Evolutionary conservation across 176 grass and related monocot species (phyloP), one percentile per base, ranked within the genome.

Genomic region (Carex littledalei): DNA sequence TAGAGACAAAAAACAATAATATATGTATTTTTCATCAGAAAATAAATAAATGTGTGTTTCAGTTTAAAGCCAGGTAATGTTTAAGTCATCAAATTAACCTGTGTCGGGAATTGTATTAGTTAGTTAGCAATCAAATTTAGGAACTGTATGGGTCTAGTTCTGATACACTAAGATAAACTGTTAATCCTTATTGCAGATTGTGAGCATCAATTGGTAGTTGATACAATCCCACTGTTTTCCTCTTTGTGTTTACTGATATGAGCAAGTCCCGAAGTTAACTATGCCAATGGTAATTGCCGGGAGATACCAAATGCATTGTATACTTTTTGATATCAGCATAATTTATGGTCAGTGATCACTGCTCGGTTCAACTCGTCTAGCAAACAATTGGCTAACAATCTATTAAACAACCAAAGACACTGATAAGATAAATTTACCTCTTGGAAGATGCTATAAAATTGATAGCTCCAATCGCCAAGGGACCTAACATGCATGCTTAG

Each of bases 391-490:
- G 26, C 31, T 63, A 81, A 81, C 2, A n/a, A 63, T 0, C 54
- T 76, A 5, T 56, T 85, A 84, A 24, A 16, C 43, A 70, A 54
- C 16, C 22, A 45, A 50, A 24, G 8, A 76, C 7, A 43, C 3
- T 7, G 50, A 14, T 59, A 37, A 31, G 4, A 35, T 32, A n/a
- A 68, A 18, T 80, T 61, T 86, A 90, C 90, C 88, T 90, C 67
- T 66, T 90, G 88, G 63, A 94, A 94, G 39, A 80, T 61, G 50
- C 73, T 81, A 84, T 94, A 94, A 35, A 90, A 84, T 88, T 94
- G 75, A 77, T 80, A 92, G 84, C 90, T 94, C 92, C 92, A 94
- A 62, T 94, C 92, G 49, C 90, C 89, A 21, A 92, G 92, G 50
- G 92, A 92, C 69, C 92, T 90, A 9, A 94, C 82, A 85, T 94